Evolutionary conservation across 225 moss, liverwort and hornwort species (phyloP).

Genomic region (Ulota crispa): DNA sequence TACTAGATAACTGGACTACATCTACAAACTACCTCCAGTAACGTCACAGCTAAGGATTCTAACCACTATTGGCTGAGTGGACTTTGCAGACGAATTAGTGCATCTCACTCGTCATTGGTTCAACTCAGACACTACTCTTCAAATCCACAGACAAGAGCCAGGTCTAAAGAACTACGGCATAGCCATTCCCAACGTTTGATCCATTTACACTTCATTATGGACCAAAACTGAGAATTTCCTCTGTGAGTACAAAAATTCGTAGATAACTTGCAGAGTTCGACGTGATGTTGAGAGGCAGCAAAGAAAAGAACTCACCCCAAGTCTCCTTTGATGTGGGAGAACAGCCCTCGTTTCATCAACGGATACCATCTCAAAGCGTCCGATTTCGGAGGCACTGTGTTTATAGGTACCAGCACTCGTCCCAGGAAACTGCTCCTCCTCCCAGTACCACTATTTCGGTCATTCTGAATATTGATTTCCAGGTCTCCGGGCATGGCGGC

Average conservation of each 20-base stretch:
- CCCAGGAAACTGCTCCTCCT: slow-evolving; percentile 62
- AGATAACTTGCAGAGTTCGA: neutral
- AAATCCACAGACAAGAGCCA: neutral
- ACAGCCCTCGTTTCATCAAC: slow-evolving; percentile 74
- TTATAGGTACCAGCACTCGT: slow-evolving; percentile 29
- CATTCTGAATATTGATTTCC: slow-evolving; percentile 78
- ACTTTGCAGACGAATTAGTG: neutral
- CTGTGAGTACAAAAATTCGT: no score
- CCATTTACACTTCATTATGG: no score
- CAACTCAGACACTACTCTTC: neutral
- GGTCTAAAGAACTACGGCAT: neutral
- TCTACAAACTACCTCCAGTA: no score
- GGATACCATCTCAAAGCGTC: slow-evolving; percentile 74
- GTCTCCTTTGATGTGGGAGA: slow-evolving; percentile 85
- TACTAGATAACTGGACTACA: no score
- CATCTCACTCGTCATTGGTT: neutral
- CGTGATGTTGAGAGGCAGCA: neutral
- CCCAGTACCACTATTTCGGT: slow-evolving; percentile 39
- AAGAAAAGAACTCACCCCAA: slow-evolving; percentile 54
- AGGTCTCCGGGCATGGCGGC: slow-evolving; percentile 42
- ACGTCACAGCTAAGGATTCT: accelerated
- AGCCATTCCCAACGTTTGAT: neutral
- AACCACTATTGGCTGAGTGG: no score
- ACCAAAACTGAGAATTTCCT: no score
- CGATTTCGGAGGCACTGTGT: slow-evolving; percentile 50